phyloP scores from a whole-genome alignment of 768 basidiomycete genomes.

The Auriscalpium microsporum region DNA sequence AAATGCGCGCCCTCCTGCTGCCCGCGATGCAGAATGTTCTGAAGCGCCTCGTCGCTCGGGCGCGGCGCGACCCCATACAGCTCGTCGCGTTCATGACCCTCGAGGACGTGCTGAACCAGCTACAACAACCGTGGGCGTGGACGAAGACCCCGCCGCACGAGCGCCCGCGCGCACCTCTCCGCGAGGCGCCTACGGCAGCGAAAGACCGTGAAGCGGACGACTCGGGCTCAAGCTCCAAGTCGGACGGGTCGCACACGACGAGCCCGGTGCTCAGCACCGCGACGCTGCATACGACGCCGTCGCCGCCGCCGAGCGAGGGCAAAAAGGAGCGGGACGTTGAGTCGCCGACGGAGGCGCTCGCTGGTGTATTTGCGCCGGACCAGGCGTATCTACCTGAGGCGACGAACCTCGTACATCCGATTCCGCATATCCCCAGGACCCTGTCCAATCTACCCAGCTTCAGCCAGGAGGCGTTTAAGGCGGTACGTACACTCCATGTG shows the following conservation, averaged over 20 bases:
- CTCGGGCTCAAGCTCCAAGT: conserved; percentile 40
- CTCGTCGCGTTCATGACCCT: conserved; percentile 45
- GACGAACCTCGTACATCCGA: conserved; percentile 52
- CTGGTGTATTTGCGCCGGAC: conserved; percentile 29
- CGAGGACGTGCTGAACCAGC: conserved; percentile 50
- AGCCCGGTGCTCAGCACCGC: conserved; percentile 69
- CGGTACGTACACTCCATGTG: conserved; percentile 26
- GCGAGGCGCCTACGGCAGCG: conserved; percentile 1
- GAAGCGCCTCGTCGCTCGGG: conserved; percentile 56
- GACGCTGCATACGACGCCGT: conserved; percentile 72
- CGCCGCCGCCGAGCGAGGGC: conserved; percentile 48
- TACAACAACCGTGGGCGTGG: conserved; percentile 59
- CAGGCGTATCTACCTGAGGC: conserved; percentile 54
- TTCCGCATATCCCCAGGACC: conserved; percentile 65
- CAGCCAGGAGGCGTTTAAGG: conserved; percentile 1
- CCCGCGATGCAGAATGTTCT: conserved; percentile 67
- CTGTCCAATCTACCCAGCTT: conserved; percentile 37
- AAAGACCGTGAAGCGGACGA: conserved; percentile 32
- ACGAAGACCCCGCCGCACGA: conserved; percentile 58
- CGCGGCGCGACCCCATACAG: conserved; percentile 47
- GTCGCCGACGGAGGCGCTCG: conserved; percentile 18
- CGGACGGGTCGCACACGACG: conserved; percentile 49
- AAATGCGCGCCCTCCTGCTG: conserved; percentile 50
- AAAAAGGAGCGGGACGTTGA: conserved; percentile 27
- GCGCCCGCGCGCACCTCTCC: conserved; percentile 1